These are phyloP conservation scores for Thuja plicata DNA, from an alignment of 83 land plant species.

Conservation along the genomic window DNA sequence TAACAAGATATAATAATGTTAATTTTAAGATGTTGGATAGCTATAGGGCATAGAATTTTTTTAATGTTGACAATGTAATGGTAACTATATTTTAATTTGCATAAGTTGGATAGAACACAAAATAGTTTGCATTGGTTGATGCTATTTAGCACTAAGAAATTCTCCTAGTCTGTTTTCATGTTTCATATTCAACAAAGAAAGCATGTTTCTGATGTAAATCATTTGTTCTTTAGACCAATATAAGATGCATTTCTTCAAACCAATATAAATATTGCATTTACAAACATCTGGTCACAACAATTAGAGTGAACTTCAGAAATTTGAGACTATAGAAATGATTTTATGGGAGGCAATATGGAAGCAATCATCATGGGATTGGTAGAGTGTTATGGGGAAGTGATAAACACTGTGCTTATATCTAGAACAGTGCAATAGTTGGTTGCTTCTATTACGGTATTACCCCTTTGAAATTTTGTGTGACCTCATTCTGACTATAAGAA, in stretches of 20 bases:
- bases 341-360: no score
- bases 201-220: neutral
- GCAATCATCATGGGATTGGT: no score
- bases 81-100: neutral
- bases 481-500: neutral
- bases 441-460: neutral
- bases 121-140: neutral
- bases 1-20: neutral
- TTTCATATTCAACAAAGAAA: no score
- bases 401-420: no score
- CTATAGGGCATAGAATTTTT: neutral
- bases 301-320: neutral
- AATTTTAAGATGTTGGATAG: neutral
- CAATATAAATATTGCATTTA: neutral
- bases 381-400: no score
- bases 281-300: neutral
- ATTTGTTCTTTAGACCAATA: no score
- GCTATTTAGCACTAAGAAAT: no score
- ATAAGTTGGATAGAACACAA: neutral
- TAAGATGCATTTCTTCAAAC: neutral
- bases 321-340: neutral
- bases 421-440: neutral
- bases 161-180: no score
- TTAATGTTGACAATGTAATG: neutral
- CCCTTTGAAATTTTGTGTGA: neutral